Percentiles rank a stretch among this genome's conserved stretches.
These are phyloP conservation scores for Rhodocollybia butyracea DNA, from an alignment of 768 basidiomycete genomes.

Conservation along the genomic window DNA sequence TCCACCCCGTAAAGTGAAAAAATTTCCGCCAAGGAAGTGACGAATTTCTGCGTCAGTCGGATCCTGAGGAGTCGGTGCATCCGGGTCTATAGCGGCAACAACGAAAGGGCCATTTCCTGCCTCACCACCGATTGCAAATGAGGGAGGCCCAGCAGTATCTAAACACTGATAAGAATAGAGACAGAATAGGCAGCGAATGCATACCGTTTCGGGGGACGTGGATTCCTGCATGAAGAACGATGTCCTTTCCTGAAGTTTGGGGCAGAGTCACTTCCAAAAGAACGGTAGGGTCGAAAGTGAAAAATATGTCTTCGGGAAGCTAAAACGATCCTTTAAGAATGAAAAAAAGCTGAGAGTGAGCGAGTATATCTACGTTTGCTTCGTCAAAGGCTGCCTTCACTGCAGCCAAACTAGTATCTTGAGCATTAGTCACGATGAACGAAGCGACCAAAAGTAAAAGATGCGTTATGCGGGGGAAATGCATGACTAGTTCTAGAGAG, in stretches of 20 bases:
- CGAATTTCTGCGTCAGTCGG: constrained; percentile 41
- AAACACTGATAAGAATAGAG: neutral
- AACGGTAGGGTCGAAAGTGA: constrained; percentile 21
- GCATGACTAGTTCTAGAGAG: no score
- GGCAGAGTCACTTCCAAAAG: constrained; percentile 25
- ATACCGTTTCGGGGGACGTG: constrained; percentile 11
- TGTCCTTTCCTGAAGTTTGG: constrained; percentile 16
- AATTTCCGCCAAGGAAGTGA: constrained; percentile 46
- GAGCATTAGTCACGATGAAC: no score
- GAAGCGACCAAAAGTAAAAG: no score
- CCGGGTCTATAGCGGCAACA: constrained; percentile 44
- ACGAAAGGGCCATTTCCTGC: constrained; percentile 39
- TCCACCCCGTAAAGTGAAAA: constrained; percentile 11
- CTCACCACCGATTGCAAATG: constrained; percentile 23
- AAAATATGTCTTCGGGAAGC: constrained; percentile 19
- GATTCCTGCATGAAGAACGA: constrained; percentile 25
- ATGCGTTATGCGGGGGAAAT: no score
- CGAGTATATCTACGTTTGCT: neutral
- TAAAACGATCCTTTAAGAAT: neutral
- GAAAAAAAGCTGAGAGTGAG: neutral
- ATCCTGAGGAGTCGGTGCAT: constrained; percentile 48
- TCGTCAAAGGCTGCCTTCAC: neutral
- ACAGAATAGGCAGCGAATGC: neutral
- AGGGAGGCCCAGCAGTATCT: constrained; percentile 37
- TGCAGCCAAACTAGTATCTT: neutral